Evolutionary conservation across 1,139 yeast genomes (phyloP).

Genomic region (Saccharomyces hybrid): DNA sequence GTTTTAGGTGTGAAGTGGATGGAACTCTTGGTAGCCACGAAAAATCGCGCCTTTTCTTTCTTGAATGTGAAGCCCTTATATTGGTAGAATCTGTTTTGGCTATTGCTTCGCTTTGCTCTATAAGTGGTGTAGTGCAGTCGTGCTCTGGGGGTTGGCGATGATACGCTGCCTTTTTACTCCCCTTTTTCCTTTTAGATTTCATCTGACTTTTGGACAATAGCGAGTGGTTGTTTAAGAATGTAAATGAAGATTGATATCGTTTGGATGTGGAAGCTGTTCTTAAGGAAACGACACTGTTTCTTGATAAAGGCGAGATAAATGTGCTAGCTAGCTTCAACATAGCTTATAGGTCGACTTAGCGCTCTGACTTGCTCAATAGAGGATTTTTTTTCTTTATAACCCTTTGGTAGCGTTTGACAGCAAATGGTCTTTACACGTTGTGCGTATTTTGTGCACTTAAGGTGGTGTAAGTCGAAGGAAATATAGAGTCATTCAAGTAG

Average conservation of each 20-base stretch:
- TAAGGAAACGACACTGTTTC: not conserved
- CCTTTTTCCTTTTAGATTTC: slow-evolving; percentile 18
- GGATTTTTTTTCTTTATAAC: not conserved
- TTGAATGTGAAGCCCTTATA: not conserved
- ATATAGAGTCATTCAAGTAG: not conserved
- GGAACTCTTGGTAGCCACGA: slow-evolving; percentile 29
- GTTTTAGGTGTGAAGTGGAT: slow-evolving; percentile 20
- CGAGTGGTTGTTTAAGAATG: slow-evolving; percentile 21
- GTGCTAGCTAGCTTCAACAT: not conserved
- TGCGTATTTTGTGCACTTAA: not conserved
- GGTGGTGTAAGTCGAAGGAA: not conserved
- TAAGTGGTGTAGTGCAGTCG: not conserved
- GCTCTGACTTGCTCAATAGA: not conserved
- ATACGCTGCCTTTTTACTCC: not conserved
- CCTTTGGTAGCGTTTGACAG: not conserved
- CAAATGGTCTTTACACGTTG: not conserved
- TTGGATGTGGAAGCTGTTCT: not conserved
- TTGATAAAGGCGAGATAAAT: not conserved
- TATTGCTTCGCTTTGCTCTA: not conserved
- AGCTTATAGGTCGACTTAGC: not conserved
- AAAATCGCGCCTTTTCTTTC: slow-evolving; percentile 15
- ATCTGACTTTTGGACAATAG: slow-evolving; percentile 19
- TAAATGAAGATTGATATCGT: slow-evolving; percentile 23
- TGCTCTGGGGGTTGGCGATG: not conserved
- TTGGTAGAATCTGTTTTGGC: not conserved